Evolutionary conservation across 2,329 filamentous ascomycete genomes (phyloP), one percentile per base, ranked within the genome.

Genomic region (Pseudogymnoascus sp.): DNA sequence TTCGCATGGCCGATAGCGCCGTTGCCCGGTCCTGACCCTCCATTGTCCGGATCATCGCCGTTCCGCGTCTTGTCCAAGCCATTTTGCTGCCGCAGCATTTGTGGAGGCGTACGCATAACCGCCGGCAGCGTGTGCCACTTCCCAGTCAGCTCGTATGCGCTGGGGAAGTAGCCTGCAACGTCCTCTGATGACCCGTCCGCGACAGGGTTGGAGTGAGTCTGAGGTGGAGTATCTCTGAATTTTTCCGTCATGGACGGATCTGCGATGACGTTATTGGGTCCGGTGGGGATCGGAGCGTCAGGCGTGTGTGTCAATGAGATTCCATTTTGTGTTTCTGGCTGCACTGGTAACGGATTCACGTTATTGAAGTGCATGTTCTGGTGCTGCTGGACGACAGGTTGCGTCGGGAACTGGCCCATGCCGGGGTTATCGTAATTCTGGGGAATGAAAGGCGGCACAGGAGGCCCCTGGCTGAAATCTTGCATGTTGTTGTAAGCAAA

Each of bases 81-180:
- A 9, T 35, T 55, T 55, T 14, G 49, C 49, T 55, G 49, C 16
- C 4, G 28, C n/a, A 6, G 11, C 1, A n/a, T 55, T 22, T 35
- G 49, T 12, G 49, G 49, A 14, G 49, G 49, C 5, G 49, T 55
- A 33, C 49, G 49, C 49, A 55, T 55, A 2, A 2, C 14, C n/a
- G n/a, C 8, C 28, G 28, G n/a, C n/a, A 55, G 49, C 16, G 49
- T 55, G 28, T 55, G 6, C 49, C 28, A 55, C 16, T 55, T 55
- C 28, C 49, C 49, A 35, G 49, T 55, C 49, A 55, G 28, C 28
- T 55, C 49, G 49, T 55, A 55, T 22, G 49, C 49, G 28, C 49
- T 55, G 28, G 49, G 49, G 5, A 55, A 55, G 28, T 55, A 55
- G n/a, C 49, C 49, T 7, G 49, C 28, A n/a, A 55, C 28, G 9